phyloP scores from a whole-genome alignment of 108 stramenopile species.

The Bacterosira constricta region DNA sequence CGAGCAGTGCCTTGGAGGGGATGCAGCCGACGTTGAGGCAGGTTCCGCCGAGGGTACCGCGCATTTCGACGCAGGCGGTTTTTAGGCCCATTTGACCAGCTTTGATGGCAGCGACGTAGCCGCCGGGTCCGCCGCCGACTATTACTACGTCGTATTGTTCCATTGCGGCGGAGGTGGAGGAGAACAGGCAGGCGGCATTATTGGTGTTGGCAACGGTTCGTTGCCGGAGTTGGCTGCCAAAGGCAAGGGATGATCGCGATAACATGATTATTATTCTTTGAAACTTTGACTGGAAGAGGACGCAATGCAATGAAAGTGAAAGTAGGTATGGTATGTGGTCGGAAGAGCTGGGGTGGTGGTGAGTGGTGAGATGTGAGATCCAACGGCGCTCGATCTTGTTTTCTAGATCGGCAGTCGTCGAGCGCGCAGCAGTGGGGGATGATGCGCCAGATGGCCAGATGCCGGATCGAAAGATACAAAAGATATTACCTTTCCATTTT shows the following conservation, averaged over 20 bases:
- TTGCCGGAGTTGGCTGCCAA: neutral
- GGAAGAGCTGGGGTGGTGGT: too few species aligned
- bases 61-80: slow-evolving; percentile 98
- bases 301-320: too few species aligned
- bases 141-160: slow-evolving; percentile 52
- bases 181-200: slow-evolving; percentile 4
- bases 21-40: slow-evolving; percentile 99
- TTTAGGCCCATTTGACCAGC: slow-evolving; percentile 97
- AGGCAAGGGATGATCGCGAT: slow-evolving; percentile 17
- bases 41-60: slow-evolving; percentile 94
- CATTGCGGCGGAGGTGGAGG: slow-evolving; percentile 35
- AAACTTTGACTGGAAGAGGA: too few species aligned
- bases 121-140: slow-evolving; percentile 97
- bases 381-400: too few species aligned
- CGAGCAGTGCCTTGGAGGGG: slow-evolving; percentile 98
- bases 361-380: too few species aligned
- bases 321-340: too few species aligned
- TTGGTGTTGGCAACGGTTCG: neutral
- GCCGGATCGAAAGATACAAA: too few species aligned
- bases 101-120: slow-evolving; percentile 99
- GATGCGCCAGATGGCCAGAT: too few species aligned
- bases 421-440: too few species aligned
- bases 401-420: too few species aligned
- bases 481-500: too few species aligned
- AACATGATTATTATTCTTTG: slow-evolving; percentile 18